A percentile compares a stretch with the other conserved stretches of the same genome.
phyloP scores from a whole-genome alignment of 768 basidiomycete genomes.

The Lactifluus echinatus region DNA sequence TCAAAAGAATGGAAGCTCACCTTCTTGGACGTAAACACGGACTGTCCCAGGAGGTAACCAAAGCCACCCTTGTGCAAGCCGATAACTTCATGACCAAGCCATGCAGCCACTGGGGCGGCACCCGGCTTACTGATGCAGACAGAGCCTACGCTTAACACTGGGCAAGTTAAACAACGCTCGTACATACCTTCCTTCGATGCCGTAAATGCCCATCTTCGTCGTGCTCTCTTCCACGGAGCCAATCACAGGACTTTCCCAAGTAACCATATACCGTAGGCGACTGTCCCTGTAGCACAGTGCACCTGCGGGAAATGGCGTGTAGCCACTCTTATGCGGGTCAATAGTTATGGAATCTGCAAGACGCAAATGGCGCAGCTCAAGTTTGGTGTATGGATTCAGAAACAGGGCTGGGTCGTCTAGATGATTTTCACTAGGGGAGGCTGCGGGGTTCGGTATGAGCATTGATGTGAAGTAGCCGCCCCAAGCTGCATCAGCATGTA shows the following conservation, averaged over 20 bases:
- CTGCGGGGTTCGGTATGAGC: constrained; percentile 19
- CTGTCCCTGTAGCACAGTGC: constrained; percentile 34
- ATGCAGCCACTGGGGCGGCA: constrained; percentile 33
- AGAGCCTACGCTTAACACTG: not conserved
- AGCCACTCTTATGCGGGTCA: constrained; percentile 38
- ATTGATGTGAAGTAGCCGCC: constrained; percentile 37
- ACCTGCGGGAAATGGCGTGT: constrained; percentile 37
- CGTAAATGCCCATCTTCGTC: constrained; percentile 36
- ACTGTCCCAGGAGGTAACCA: constrained; percentile 34
- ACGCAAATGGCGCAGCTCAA: constrained; percentile 24
- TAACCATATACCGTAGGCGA: constrained; percentile 31
- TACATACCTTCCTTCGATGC: constrained; percentile 40
- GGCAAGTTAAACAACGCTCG: not conserved
- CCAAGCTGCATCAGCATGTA: constrained; percentile 42
- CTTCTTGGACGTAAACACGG: constrained; percentile 29
- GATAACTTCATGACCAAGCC: constrained; percentile 32
- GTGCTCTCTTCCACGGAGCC: constrained; percentile 24
- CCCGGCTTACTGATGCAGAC: constrained; percentile 36
- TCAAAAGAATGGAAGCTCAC: constrained; percentile 21
- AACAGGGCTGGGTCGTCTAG: constrained; percentile 25
- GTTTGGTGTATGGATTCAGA: constrained; percentile 25
- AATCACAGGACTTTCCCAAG: constrained; percentile 31
- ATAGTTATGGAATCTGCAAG: constrained; percentile 34
- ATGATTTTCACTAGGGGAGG: not conserved
- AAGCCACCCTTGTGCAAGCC: constrained; percentile 34